These are phyloP conservation scores for Suhomyces guaymorum DNA, from an alignment of 1,139 yeast genomes.

Conservation along the genomic window DNA sequence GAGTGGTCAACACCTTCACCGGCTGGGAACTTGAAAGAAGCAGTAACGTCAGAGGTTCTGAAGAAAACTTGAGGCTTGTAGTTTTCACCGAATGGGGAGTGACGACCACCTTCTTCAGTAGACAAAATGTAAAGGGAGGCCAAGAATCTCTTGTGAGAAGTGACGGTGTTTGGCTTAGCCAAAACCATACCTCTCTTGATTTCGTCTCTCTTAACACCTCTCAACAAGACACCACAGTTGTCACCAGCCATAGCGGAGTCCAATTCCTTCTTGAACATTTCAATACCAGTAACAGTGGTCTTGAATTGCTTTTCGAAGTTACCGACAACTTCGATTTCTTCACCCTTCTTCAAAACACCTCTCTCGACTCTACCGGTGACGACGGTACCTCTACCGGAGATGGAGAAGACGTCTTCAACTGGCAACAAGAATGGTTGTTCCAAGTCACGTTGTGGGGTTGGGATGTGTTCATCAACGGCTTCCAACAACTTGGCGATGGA, in stretches of 20 bases:
- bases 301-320: constrained; percentile 82
- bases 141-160: constrained; percentile 91
- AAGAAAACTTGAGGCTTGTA: constrained; percentile 97
- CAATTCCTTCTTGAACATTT: constrained; percentile 98
- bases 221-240: constrained; percentile 94
- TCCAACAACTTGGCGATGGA: constrained; percentile 82
- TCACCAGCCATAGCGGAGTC: constrained; percentile 99
- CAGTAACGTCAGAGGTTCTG: constrained; percentile 96
- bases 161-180: constrained; percentile 88
- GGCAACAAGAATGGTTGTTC: constrained; percentile 98
- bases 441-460: constrained; percentile 94
- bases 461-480: constrained; percentile 92
- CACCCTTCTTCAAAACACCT: constrained; percentile 96
- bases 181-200: constrained; percentile 97
- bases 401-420: constrained; percentile 95
- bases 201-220: constrained; percentile 99
- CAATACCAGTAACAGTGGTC: constrained; percentile 96
- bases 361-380: constrained; percentile 99
- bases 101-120: constrained; percentile 99
- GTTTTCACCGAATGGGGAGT: constrained; percentile 94
- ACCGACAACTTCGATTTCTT: constrained; percentile 96
- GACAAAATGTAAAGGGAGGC: constrained; percentile 91
- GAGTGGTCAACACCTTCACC: constrained; percentile 80
- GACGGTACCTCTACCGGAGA: constrained; percentile 99
- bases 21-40: constrained; percentile 87